Evolutionary conservation across 2,329 filamentous ascomycete species (phyloP), one percentile per base, ranked within the genome.

Genomic region (Pestalotiopsis sp.): DNA sequence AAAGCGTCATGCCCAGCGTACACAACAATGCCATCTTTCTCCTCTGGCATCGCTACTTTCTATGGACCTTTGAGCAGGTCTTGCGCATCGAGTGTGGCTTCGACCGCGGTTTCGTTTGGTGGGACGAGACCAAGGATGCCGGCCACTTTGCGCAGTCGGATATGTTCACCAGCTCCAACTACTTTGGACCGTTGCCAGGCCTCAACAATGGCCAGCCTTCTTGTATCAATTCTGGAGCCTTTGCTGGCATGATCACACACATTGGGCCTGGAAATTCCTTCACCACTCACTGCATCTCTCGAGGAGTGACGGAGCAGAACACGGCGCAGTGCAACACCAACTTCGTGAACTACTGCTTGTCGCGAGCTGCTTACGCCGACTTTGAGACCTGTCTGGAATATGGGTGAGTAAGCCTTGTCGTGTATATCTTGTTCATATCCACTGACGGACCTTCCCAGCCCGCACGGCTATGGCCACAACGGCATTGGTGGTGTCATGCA

Each of bases 51-150:
- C 77, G 77, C 52, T 70, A 70, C 52, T 70, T 68, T 58, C 57
- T 70, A 27, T 70, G 69, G 69, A 67, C 69, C 20, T 70, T 70
- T n/a, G 69, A 70, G 67, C 69, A 70, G 63, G 23, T 70, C 59
- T 71, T 79, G 12, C 77, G 77, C 45, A 73, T 76, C 56, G 77
- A 79, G 72, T 79, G 77, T 59, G 76, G 75, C 52, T 79, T 78
- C 70, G 69, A 75, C 72, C 61, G 74, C n/a, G 74, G 76, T 17
- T 73, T 79, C 70, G 72, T 75, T 23, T 79, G 77, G 77, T 79
- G 77, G 77, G 77, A 79, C 61, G 77, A 79, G 77, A 78, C 77
- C 73, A 75, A 75, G 67, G 78, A 77, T 72, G 75, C 77, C 49
- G 77, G 77, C 25, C 72, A 69, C 57, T 79, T 79, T 66, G 63